These are phyloP conservation scores for Austropuccinia psidii DNA, from an alignment of 1,284 basidiomycete genomes.

Conservation along the genomic window DNA sequence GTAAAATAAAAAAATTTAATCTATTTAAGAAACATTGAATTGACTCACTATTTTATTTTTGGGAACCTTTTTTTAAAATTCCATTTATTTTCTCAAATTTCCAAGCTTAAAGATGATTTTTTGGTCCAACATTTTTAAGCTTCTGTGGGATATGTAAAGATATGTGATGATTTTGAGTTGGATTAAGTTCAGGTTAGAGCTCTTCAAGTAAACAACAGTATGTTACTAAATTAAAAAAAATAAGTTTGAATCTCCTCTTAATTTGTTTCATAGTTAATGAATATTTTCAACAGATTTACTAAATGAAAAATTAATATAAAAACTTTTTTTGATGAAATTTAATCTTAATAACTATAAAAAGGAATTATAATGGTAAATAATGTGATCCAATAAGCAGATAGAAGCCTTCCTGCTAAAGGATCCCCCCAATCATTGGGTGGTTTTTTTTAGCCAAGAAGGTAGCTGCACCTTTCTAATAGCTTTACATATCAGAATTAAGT, in stretches of 20 bases:
- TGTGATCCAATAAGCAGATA: constrained; percentile 21
- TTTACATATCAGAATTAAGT: neutral
- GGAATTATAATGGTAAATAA: constrained; percentile 10
- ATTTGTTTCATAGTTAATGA: constrained; percentile 7
- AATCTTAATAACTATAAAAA: constrained; percentile 21
- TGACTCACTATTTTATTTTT: no score
- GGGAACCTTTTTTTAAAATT: constrained; percentile 15
- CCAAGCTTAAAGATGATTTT: constrained; percentile 24
- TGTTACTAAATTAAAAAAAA: constrained; percentile 17
- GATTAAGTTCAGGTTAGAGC: neutral
- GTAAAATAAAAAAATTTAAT: no score
- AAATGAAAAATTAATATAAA: neutral
- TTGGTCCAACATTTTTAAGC: constrained; percentile 7
- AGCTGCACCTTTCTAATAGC: neutral
- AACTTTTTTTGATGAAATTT: neutral
- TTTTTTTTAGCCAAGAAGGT: constrained; percentile 21
- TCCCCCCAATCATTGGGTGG: constrained; percentile 7
- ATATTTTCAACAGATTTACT: constrained; percentile 4
- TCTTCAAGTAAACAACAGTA: constrained; percentile 6
- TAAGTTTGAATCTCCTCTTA: neutral
- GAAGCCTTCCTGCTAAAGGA: constrained; percentile 13
- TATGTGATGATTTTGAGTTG: constrained; percentile 25
- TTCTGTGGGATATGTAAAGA: constrained; percentile 12
- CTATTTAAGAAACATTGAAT: no score
- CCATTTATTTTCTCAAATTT: constrained; percentile 28